Percentiles rank a stretch among this genome's conserved stretches.
Conservation (phyloP, 2,329 filamentous ascomycete genomes). For the Lojkania enalia region DNA sequence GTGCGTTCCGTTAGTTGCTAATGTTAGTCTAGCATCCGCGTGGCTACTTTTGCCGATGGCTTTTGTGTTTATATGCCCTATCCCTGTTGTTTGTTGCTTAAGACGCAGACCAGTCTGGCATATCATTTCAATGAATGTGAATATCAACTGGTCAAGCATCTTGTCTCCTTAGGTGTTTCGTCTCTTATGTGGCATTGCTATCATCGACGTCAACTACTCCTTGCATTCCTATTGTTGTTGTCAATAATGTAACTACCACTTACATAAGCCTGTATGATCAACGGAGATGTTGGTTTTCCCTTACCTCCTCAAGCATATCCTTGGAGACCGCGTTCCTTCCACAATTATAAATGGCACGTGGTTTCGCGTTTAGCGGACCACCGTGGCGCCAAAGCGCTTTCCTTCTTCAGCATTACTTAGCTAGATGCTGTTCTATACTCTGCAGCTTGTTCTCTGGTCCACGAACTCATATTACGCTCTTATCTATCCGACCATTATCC, state of each 20-base stretch:
- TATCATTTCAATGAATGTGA: slow-evolving; percentile 10
- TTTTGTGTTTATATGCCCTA: background rate
- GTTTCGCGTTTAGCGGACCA: slow-evolving; percentile 19
- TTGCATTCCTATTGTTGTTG: too few species aligned
- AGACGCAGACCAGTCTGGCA: slow-evolving; percentile 22
- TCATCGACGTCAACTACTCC: too few species aligned
- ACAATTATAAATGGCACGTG: slow-evolving; percentile 16
- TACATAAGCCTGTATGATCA: too few species aligned
- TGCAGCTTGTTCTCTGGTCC: background rate
- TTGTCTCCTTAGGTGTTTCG: too few species aligned
- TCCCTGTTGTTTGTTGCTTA: slow-evolving; percentile 12
- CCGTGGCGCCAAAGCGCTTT: background rate
- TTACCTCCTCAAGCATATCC: too few species aligned
- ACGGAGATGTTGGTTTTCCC: too few species aligned
- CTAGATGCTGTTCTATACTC: slow-evolving; percentile 1
- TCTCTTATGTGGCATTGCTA: too few species aligned
- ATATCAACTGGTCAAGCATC: slow-evolving; percentile 5
- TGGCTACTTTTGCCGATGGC: slow-evolving; percentile 10
- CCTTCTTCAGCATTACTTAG: background rate
- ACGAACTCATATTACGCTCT: slow-evolving; percentile 1
- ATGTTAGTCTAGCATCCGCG: slow-evolving; percentile 11
- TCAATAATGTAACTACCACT: too few species aligned
- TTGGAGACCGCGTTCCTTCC: slow-evolving; percentile 16
- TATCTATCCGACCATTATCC: slow-evolving; percentile 5
- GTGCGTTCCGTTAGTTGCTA: slow-evolving; percentile 5